Base-by-base conservation (phyloP, 306 rosid species). In the Lagenaria siceraria region DNA sequence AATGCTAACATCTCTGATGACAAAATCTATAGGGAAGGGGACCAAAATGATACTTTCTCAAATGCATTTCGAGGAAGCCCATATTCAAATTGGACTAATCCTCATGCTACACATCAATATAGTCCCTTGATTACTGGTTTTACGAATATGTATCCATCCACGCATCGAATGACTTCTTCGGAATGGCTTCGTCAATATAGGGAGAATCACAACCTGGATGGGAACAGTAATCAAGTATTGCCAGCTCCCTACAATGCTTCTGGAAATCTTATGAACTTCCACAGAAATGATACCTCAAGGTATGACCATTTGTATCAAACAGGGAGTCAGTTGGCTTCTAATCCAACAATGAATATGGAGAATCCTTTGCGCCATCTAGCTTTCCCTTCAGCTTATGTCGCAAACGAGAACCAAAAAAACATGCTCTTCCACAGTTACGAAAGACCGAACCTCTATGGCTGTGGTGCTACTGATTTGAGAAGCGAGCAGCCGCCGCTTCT, bases 131-230 rank as follows among this genome's bases (percentile, higher is more conserved):
- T 80, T 81, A 84, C 81, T 15, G 84, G 83, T 68, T 80, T 82
- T 43, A 11, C 82, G 48, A 73, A 73, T 29, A 10, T 31, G 24
- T 82, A 83, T 73, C 84, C 90, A 24, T 85, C 91, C 15, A 76
- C 87, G 4, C 89, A 90, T 14, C 89, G 46, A 85, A 84, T 96
- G 96, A 89, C 92, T 74, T 96, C 99, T 58, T 89, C 97, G 1
- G 99, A 96, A 87, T 96, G 99, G 99, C 91, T 96, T 80, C 96
- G 97, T 40, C 91, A 92, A 87, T 90, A 96, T 71, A 59, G 97
- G 80, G 93, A 85, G 79, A 89, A 81, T 56, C 78, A 81, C 59
- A 87, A 72, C 64, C 76, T 86, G 54, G 91, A 84, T 31, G 72
- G 55, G 64, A n/a, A 21, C 61, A 81, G 78, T 78, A 85, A 72